Evolutionary conservation across 2,329 filamentous ascomycete genomes (phyloP).

Genomic region (Fusarium algeriense): DNA sequence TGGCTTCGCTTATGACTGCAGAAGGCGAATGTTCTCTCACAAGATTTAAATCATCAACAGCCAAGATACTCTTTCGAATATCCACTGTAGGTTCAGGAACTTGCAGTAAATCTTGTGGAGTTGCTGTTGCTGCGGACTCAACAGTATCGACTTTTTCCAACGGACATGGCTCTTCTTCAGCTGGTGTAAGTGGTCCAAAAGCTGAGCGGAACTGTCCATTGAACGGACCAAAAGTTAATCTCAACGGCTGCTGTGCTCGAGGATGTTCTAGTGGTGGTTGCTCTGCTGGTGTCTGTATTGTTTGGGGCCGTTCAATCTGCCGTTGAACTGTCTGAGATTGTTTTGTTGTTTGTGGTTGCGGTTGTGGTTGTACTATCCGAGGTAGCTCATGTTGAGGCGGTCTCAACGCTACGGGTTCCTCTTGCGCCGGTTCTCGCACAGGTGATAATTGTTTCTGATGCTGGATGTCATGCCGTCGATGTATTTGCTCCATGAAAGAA

Average conservation of each 20-base stretch:
- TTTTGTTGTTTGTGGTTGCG: not conserved
- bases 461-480: constrained; percentile 23
- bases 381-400: not conserved
- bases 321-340: not conserved
- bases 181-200: constrained; percentile 32
- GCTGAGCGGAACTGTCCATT: constrained; percentile 22
- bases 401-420: not conserved
- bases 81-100: not conserved
- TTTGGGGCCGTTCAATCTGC: not conserved
- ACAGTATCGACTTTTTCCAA: not conserved
- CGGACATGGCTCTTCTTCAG: constrained; percentile 27
- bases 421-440: constrained; percentile 10
- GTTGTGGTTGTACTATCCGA: not conserved
- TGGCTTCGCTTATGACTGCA: constrained; percentile 38
- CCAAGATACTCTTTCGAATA: constrained; percentile 22
- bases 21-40: constrained; percentile 26
- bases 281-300: not conserved
- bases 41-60: constrained; percentile 24
- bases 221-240: constrained; percentile 30
- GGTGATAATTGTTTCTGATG: constrained; percentile 17
- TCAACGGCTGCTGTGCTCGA: constrained; percentile 24
- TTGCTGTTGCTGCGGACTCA: not conserved
- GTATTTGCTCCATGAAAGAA: constrained; percentile 27
- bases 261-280: not conserved
- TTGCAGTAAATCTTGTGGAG: not conserved